These are phyloP conservation scores for Aspergillus fumigatus DNA, from an alignment of 2,329 filamentous ascomycete genomes.

Conservation along the genomic window DNA sequence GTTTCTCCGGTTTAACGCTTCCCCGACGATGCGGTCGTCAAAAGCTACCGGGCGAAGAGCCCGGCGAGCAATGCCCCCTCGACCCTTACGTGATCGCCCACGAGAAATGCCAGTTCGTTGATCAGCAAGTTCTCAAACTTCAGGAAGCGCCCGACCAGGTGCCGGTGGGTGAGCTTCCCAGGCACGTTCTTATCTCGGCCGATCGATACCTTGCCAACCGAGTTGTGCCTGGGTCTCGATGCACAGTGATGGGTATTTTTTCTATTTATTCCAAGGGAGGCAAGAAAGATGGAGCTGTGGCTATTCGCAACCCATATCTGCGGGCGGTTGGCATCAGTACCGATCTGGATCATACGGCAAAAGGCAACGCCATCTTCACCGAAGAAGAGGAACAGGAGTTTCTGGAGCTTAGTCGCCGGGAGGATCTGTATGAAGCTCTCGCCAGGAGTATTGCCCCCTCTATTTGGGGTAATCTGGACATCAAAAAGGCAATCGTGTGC, in stretches of 20 bases:
- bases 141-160: slow-evolving; percentile 98
- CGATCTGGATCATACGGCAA: slow-evolving; percentile 83
- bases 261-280: slow-evolving; percentile 92
- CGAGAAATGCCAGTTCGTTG: slow-evolving; percentile 89
- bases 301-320: slow-evolving; percentile 91
- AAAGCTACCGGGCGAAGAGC: slow-evolving; percentile 59
- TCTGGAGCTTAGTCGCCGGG: slow-evolving; percentile 78
- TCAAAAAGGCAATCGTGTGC: slow-evolving; percentile 96
- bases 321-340: slow-evolving; percentile 88
- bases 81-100: slow-evolving; percentile 96
- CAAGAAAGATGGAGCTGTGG: slow-evolving; percentile 80
- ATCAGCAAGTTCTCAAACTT: slow-evolving; percentile 96
- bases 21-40: slow-evolving; percentile 70
- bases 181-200: slow-evolving; percentile 93
- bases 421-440: slow-evolving; percentile 89
- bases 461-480: slow-evolving; percentile 92
- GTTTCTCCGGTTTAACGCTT: slow-evolving; percentile 81
- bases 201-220: slow-evolving; percentile 93
- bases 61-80: slow-evolving; percentile 72
- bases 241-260: slow-evolving; percentile 94
- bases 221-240: slow-evolving; percentile 90
- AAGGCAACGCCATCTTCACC: slow-evolving; percentile 76
- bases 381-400: slow-evolving; percentile 99
- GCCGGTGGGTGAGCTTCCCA: slow-evolving; percentile 88
- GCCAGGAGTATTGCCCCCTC: slow-evolving; percentile 91